Percentiles rank a stretch among this genome's conserved stretches.
These are phyloP conservation scores for Colletotrichum zoysiae DNA, from an alignment of 2,329 filamentous ascomycete species.

Conservation along the genomic window DNA sequence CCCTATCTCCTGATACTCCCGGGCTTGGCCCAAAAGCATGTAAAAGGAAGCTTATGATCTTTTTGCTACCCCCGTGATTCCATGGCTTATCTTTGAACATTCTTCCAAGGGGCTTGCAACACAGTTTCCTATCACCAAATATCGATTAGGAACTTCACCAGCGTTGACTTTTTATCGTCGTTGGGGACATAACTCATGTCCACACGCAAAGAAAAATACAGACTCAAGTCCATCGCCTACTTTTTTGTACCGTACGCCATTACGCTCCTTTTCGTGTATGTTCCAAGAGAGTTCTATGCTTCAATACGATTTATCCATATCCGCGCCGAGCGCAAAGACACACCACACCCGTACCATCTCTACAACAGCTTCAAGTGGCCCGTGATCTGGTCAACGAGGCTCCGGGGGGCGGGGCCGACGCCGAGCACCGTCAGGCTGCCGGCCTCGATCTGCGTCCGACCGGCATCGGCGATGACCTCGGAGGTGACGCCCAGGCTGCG, in stretches of 20 bases:
- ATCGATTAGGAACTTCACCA: background rate
- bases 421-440: conserved; percentile 94
- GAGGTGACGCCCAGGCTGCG: conserved; percentile 87
- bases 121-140: background rate
- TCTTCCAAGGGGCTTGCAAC: background rate
- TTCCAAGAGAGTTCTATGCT: conserved; percentile 30
- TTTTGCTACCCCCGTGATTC: background rate
- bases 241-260: conserved; percentile 40
- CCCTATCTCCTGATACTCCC: background rate
- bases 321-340: background rate
- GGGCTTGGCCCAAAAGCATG: background rate
- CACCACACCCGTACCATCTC: conserved; percentile 41
- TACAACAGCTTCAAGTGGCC: conserved; percentile 86
- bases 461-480: conserved; percentile 94
- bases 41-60: background rate
- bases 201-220: conserved; percentile 24
- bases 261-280: conserved; percentile 28
- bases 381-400: conserved; percentile 87
- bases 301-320: background rate
- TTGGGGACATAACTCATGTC: conserved; percentile 5
- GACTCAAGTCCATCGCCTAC: conserved; percentile 25
- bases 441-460: conserved; percentile 93
- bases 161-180: conserved; percentile 1
- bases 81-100: background rate
- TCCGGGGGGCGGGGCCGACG: conserved; percentile 84